A percentile compares a stretch with the other conserved stretches of the same genome.
phyloP scores from a whole-genome alignment of 2,329 filamentous ascomycete genomes.

The Neofusicoccum laricinum region DNA sequence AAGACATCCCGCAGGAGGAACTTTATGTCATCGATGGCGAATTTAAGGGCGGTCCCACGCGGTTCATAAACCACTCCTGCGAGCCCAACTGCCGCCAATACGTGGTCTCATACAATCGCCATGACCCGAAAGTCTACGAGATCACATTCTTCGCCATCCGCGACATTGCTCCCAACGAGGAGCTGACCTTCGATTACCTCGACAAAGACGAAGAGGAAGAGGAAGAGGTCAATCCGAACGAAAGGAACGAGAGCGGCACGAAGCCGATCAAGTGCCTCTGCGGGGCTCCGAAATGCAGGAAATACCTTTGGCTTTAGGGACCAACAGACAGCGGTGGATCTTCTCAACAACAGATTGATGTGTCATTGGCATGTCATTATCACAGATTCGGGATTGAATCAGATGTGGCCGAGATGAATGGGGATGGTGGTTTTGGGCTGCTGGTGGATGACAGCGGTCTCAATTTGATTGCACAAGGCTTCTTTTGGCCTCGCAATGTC shows the following conservation, averaged over 20 bases:
- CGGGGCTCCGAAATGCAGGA: constrained; percentile 63
- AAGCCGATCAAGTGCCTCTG: constrained; percentile 48
- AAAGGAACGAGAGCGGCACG: constrained; percentile 43
- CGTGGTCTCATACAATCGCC: constrained; percentile 72
- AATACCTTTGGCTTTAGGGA: constrained; percentile 60
- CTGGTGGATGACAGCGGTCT: no score
- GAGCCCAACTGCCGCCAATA: constrained; percentile 78
- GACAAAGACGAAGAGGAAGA: constrained; percentile 48
- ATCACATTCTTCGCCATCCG: constrained; percentile 71
- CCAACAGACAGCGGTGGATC: neutral
- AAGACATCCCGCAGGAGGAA: constrained; percentile 43
- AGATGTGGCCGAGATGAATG: no score
- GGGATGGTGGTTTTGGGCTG: no score
- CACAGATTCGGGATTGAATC: no score
- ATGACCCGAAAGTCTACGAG: constrained; percentile 72
- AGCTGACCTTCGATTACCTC: constrained; percentile 78
- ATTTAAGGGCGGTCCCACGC: constrained; percentile 72
- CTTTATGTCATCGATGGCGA: constrained; percentile 61
- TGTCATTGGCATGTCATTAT: no score
- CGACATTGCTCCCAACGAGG: constrained; percentile 63
- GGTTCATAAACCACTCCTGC: constrained; percentile 82
- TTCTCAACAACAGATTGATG: no score
- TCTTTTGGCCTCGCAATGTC: no score
- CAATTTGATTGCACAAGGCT: no score
- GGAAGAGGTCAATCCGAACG: constrained; percentile 49